Percentiles rank a stretch among this genome's conserved stretches.
Conservation (phyloP, 768 basidiomycete species). For the Mycena crocata region DNA sequence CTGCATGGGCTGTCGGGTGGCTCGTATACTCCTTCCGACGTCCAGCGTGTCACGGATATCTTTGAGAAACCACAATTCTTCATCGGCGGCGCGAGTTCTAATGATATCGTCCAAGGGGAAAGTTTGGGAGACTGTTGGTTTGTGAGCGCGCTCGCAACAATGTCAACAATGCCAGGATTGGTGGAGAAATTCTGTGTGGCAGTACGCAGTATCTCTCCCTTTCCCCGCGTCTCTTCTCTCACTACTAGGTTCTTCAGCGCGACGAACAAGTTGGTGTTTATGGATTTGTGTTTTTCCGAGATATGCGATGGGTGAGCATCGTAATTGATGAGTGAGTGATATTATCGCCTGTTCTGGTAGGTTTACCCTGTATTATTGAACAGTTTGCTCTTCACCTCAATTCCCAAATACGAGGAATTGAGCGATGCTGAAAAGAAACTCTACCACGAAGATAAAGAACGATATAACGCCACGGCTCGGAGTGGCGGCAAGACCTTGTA, state of each 20-base stretch:
- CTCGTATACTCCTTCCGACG: slow-evolving; percentile 45
- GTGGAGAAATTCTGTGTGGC: slow-evolving; percentile 65
- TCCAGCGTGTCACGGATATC: slow-evolving; percentile 61
- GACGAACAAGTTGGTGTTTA: slow-evolving; percentile 67
- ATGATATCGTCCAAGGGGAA: slow-evolving; percentile 59
- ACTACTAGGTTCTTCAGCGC: slow-evolving; percentile 46
- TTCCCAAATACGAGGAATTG: slow-evolving; percentile 66
- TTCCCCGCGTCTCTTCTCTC: not conserved
- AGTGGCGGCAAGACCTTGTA: slow-evolving; percentile 59
- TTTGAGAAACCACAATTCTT: slow-evolving; percentile 64
- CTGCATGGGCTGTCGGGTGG: not conserved
- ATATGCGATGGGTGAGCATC: slow-evolving; percentile 60
- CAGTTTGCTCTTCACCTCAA: slow-evolving; percentile 60
- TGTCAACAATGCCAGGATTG: slow-evolving; percentile 54
- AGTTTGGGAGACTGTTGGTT: slow-evolving; percentile 68
- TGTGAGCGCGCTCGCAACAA: slow-evolving; percentile 61
- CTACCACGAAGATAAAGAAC: slow-evolving; percentile 62
- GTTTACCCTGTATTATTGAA: not conserved
- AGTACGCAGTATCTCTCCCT: slow-evolving; percentile 40
- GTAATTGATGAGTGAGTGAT: slow-evolving; percentile 66
- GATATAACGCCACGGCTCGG: slow-evolving; percentile 56
- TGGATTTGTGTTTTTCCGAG: slow-evolving; percentile 68
- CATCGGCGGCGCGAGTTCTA: slow-evolving; percentile 53
- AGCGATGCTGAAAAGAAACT: slow-evolving; percentile 50
- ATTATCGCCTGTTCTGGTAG: not conserved